Base-by-base conservation (phyloP, 2,329 filamentous ascomycete species). In the Monilinia aucupariae region DNA sequence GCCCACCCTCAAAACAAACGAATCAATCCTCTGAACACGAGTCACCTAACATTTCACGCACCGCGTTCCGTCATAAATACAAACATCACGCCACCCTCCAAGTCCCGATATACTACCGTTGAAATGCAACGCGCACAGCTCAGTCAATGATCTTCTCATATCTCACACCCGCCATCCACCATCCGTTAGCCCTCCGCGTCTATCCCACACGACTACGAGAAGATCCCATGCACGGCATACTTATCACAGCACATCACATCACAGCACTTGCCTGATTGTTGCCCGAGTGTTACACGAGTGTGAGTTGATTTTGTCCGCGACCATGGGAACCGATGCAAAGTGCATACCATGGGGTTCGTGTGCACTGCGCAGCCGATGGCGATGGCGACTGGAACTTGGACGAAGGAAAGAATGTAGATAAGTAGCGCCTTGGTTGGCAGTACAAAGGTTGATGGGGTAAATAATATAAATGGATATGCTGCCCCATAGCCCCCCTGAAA, bases 91-190 rank as follows among this genome's bases (percentile, higher is more conserved):
- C 32, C 9, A 39, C 53, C 4, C n/a, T n/a, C n/a, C n/a, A 34
- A 56, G 27, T 34, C 30, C 54, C 30, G 43, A 58, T 30, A 58
- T 34, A 20, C 30, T 32, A 47, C 41, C 54, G n/a, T n/a, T n/a
- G 17, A 22, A 2, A 17, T 27, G 45, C 2, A 49, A 17, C 30
- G 17, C 51, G 59, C 59, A 62, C 59, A 62, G 59, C 59, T 62
- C 59, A 62, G 22, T 15, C 9, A 41, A 54, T 12, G 59, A 37
- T 55, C 51, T 45, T 47, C 59, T 30, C 30, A 4, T 22, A 27
- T 34, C 41, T 48, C 5, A 20, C 43, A 13, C n/a, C 27, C 27
- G 7, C 49, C 49, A 22, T 27, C 20, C 20, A n/a, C 41, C 25
- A 43, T 8, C 49, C 45, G 15, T 43, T 20, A 30, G 12, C 45